Conservation (phyloP, 306 rosid species). For the Dalbergia oliveri region DNA sequence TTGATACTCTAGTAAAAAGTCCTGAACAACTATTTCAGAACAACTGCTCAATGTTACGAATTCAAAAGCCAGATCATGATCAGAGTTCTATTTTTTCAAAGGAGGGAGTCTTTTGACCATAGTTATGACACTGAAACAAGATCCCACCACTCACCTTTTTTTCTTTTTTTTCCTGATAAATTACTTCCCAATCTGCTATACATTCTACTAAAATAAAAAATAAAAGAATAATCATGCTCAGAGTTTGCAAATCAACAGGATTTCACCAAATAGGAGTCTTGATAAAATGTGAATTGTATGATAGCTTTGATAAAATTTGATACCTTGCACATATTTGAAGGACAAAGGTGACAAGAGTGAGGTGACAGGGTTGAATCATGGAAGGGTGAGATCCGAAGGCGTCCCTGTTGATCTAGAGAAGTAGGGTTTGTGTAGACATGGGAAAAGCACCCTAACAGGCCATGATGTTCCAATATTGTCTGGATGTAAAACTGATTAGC, state of each 20-base stretch:
- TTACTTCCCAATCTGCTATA: not conserved
- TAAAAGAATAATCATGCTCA: not conserved
- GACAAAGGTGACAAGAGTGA: constrained; percentile 76
- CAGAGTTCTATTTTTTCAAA: not conserved
- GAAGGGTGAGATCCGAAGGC: constrained; percentile 68
- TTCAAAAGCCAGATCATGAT: not conserved
- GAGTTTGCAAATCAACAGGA: not conserved
- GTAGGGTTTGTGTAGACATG: constrained; percentile 66
- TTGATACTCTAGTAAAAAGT: not conserved
- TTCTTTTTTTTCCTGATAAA: not conserved
- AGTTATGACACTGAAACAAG: not conserved
- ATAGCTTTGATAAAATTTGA: not conserved
- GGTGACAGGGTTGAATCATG: constrained; percentile 59
- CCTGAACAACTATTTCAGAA: not conserved
- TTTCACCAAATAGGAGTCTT: not conserved
- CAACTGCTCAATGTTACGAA: not conserved
- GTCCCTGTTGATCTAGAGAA: constrained; percentile 60
- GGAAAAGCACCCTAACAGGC: constrained; percentile 70
- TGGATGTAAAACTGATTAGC: constrained; percentile 73
- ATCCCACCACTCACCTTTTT: no score
- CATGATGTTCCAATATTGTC: constrained; percentile 73
- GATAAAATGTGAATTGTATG: not conserved
- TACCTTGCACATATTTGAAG: constrained; percentile 87
- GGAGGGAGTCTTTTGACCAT: no score
- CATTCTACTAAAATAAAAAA: not conserved